Base-by-base conservation (phyloP, 2,329 filamentous ascomycete genomes). In the Ceratocystis destructans region DNA sequence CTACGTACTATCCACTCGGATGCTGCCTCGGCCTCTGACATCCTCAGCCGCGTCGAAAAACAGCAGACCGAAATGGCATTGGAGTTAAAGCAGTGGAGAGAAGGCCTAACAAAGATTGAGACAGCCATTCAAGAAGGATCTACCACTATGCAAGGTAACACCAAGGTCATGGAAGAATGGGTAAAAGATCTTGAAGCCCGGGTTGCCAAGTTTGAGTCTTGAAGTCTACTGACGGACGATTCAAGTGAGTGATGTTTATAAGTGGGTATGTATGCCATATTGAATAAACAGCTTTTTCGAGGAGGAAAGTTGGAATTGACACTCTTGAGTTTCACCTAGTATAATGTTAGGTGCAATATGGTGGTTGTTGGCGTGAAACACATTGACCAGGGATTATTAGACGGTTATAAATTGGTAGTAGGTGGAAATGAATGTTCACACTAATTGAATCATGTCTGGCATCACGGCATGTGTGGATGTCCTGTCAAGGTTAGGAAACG, bases 81-180 rank as follows among this genome's bases (percentile, higher is more conserved):
- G 4, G 94, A 97, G 74, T 86, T 99, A 67, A 85, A 86, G 75
- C 86, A 88, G 73, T 97, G 94, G 94, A 83, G 85, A 69, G 87
- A 89, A 66, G 90, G 90, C 0, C 75, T 97, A 17, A 84, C 86
- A 69, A 89, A 87, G 73, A 83, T 96, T 22, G 92, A 96, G 75
- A 78, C 79, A 66, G 86, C 87, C 31, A 85, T 97, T 72, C 80
- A 80, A 69, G 82, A 87, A 68, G 86, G 87, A 3, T 87, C 89
- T 72, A 78, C 79, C 33, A 82, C 85, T 3, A 87, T 95, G 78
- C 83, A 83, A 70, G 83, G 81, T 63, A 99, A 99, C 75, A 86
- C 92, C 75, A 86, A 87, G 71, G 82, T 88, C n/a, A 87, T 97
- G 69, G 88, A 93, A 70, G 85, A 84, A 50, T 96, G 92, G 90